Evolutionary conservation across 495 filamentous ascomycete genomes (phyloP), one percentile per base, ranked within the genome.

Genomic region (Neurospora africana): DNA sequence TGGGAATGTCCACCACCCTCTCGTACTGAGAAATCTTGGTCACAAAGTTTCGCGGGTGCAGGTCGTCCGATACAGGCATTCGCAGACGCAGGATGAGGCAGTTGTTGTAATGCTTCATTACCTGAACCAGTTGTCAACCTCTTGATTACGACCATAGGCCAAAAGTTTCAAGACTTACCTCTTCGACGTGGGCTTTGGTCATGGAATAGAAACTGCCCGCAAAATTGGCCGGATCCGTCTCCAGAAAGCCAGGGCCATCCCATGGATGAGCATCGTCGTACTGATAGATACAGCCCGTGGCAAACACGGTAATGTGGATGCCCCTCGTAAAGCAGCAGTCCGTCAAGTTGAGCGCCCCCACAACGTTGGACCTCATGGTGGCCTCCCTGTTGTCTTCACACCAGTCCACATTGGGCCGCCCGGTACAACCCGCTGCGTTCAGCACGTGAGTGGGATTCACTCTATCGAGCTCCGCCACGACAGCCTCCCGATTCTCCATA

Each of bases 371-470:
- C 71, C 88, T 81, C 75, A 91, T 85, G 43, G 88, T 90, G 41
- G 86, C 85, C 77, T 89, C 85, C 78, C 84, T 88, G 80, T 90
- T 86, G 75, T 89, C 88, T 80, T 91, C 89, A 75, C 89, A 91
- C 89, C 89, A 90, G 80, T 90, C 89, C 75, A 91, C 88, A 73
- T 91, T 91, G 69, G 89, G 89, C 27, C 89, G 86, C 44, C 89
- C 89, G n/a, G 89, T 91, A 73, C 86, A 88, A 37, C 89, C 89
- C 65, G 89, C 89, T 72, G 85, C 86, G 77, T 90, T 90, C 58
- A 91, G 78, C 39, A 90, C 88, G 72, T 90, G 87, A 5, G 87
- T 89, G 65, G 89, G 89, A 76, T 86, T 86, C 74, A 88, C 78
- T 70, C 78, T 81, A 70, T 88, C 82, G 30, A 91, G 82, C 74